phyloP scores from a whole-genome alignment of 2,329 filamentous ascomycete species.

The Ambrosiella cleistominuta region DNA sequence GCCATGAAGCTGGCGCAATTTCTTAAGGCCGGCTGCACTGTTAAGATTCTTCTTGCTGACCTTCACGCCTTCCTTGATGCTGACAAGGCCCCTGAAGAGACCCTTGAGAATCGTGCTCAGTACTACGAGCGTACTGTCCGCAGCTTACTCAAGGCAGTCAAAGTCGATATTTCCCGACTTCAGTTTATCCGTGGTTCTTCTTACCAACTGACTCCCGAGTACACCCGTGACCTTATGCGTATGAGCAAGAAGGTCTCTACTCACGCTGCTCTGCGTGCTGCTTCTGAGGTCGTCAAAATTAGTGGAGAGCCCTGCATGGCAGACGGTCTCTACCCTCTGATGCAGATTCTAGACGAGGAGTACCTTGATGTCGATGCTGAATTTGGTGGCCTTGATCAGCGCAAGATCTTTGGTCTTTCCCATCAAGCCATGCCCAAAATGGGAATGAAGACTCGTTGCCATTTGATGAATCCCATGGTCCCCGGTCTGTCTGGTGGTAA shows the following conservation, averaged over 20 bases:
- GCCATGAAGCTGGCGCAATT: conserved; percentile 82
- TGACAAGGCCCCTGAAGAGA: conserved; percentile 72
- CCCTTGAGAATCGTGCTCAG: conserved; percentile 62
- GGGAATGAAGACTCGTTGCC: conserved; percentile 47
- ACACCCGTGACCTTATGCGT: conserved; percentile 79
- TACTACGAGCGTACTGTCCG: conserved; percentile 73
- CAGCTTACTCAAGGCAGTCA: conserved; percentile 56
- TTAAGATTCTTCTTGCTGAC: conserved; percentile 61
- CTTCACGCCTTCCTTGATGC: conserved; percentile 67
- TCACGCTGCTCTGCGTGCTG: conserved; percentile 75
- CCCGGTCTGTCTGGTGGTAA: conserved; percentile 70
- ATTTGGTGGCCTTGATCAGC: conserved; percentile 69
- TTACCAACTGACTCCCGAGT: conserved; percentile 58
- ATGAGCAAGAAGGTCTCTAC: conserved; percentile 45
- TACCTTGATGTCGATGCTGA: conserved; percentile 77
- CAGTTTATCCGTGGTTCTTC: conserved; percentile 70
- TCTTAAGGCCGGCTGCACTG: conserved; percentile 65
- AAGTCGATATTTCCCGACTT: conserved; percentile 61
- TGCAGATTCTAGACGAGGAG: conserved; percentile 84
- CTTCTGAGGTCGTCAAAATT: conserved; percentile 90
- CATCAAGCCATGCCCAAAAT: conserved; percentile 72
- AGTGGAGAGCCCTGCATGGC: conserved; percentile 54
- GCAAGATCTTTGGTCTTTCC: conserved; percentile 76
- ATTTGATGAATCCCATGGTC: conserved; percentile 55
- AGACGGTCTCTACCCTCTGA: conserved; percentile 25